These are phyloP conservation scores for Geosmithia flava DNA, from an alignment of 2,329 filamentous ascomycete species.

Conservation along the genomic window DNA sequence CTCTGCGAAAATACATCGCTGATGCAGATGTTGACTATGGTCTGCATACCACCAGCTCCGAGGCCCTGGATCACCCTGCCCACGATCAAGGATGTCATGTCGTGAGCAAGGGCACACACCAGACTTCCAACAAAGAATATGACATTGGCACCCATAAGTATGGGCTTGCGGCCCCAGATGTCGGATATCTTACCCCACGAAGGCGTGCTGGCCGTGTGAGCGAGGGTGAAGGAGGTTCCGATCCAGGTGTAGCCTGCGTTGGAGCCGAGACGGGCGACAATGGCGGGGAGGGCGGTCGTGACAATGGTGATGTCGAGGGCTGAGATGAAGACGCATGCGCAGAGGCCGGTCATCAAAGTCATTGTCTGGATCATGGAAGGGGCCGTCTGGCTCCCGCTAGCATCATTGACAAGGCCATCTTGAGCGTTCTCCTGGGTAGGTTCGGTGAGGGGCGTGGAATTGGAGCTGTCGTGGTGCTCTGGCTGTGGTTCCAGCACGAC, in stretches of 20 bases:
- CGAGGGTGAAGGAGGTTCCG: slow-evolving; percentile 60
- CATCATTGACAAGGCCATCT: no score
- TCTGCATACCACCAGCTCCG: slow-evolving; percentile 37
- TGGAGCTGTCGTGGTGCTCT: neutral
- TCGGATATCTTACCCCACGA: slow-evolving; percentile 57
- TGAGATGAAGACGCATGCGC: slow-evolving; percentile 26
- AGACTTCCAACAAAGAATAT: slow-evolving; percentile 41
- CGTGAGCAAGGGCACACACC: slow-evolving; percentile 22
- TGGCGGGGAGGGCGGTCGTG: slow-evolving; percentile 49
- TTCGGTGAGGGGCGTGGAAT: no score
- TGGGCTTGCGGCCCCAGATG: slow-evolving; percentile 44
- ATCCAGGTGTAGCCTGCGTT: slow-evolving; percentile 67
- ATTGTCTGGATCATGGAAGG: slow-evolving; percentile 6
- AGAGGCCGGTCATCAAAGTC: slow-evolving; percentile 24
- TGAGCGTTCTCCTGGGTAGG: no score
- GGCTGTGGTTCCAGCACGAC: neutral
- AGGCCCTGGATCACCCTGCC: slow-evolving; percentile 36
- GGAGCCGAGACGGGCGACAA: slow-evolving; percentile 38
- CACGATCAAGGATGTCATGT: slow-evolving; percentile 21
- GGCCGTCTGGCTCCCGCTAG: no score
- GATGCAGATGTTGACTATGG: slow-evolving; percentile 40
- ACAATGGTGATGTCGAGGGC: slow-evolving; percentile 44
- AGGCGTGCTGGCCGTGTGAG: slow-evolving; percentile 52
- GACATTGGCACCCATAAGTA: slow-evolving; percentile 31
- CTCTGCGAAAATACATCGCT: slow-evolving; percentile 36